Evolutionary conservation across 2,329 filamentous ascomycete species (phyloP).

Genomic region (Trichophyton simii): DNA sequence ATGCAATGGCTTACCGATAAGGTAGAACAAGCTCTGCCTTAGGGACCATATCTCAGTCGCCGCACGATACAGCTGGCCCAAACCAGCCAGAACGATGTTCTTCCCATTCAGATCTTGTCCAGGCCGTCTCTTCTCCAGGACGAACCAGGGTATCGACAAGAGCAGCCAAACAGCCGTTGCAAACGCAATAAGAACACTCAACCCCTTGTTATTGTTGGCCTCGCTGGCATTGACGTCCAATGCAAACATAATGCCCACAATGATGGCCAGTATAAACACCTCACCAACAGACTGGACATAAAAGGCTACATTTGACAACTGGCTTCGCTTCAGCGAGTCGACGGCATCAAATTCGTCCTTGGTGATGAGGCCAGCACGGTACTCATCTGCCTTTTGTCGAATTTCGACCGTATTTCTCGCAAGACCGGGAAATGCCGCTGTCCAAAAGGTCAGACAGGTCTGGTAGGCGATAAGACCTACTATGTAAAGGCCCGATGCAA

Average conservation of each 20-base stretch:
- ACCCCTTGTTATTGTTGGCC: constrained; percentile 53
- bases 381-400: constrained; percentile 39
- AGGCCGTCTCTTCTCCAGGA: constrained; percentile 51
- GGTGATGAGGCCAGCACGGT: constrained; percentile 40
- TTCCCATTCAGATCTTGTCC: constrained; percentile 41
- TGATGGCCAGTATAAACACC: constrained; percentile 50
- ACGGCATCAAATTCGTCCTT: constrained; percentile 48
- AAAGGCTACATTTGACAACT: constrained; percentile 52
- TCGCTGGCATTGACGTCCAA: constrained; percentile 47
- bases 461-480: constrained; percentile 55
- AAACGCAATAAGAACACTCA: constrained; percentile 54
- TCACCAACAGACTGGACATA: constrained; percentile 52
- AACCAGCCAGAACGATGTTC: constrained; percentile 43
- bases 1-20: constrained; percentile 37
- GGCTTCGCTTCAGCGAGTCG: constrained; percentile 51
- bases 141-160: constrained; percentile 54
- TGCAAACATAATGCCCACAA: constrained; percentile 52
- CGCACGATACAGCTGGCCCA: constrained; percentile 51
- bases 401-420: constrained; percentile 43
- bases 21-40: constrained; percentile 53
- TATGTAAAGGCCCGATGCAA: constrained; percentile 51
- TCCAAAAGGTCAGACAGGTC: constrained; percentile 57
- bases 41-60: constrained; percentile 49
- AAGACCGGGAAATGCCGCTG: constrained; percentile 49
- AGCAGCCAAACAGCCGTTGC: constrained; percentile 52